Percentiles rank a stretch among this genome's conserved stretches.
Evolutionary conservation across 305 asterid species (phyloP).

Genomic region (Fraxinus platypoda): DNA sequence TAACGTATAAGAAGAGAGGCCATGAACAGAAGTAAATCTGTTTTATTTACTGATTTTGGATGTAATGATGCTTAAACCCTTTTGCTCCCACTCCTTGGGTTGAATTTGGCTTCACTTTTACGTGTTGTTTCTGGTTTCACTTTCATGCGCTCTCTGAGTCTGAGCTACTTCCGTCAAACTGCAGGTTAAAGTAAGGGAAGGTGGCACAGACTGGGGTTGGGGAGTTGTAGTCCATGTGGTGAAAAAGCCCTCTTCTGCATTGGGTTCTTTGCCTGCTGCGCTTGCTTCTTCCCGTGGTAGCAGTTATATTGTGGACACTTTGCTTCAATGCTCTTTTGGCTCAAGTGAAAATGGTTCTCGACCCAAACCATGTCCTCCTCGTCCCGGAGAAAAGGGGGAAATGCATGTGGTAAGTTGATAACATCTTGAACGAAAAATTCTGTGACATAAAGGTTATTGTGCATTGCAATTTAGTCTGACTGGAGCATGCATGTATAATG

Average conservation of each 20-base stretch:
- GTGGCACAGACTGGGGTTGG: conserved; percentile 99
- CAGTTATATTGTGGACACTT: conserved; percentile 77
- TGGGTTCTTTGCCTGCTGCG: conserved; percentile 85
- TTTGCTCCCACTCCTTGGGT: not conserved
- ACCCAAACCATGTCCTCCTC: conserved; percentile 88
- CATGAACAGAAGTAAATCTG: not conserved
- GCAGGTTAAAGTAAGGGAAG: conserved; percentile 92
- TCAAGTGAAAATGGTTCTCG: conserved; percentile 73
- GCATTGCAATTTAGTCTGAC: not conserved
- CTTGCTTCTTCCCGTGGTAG: conserved; percentile 81
- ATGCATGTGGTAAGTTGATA: conserved; percentile 90
- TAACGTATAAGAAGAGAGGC: not conserved
- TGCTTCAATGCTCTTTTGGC: conserved; percentile 86
- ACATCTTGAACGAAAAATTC: not conserved
- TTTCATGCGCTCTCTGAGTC: not conserved
- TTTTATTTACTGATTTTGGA: conserved; percentile 11
- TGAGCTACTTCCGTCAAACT: conserved; percentile 26
- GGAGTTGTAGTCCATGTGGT: conserved; percentile 96
- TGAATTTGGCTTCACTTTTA: too few relatives aligned
- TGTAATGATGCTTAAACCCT: not conserved
- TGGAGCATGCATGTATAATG: conserved; percentile 14
- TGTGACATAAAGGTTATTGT: not conserved
- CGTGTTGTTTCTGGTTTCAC: not conserved
- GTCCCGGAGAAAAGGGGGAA: conserved; percentile 93
- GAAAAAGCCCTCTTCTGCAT: conserved; percentile 55